Evolutionary conservation across 306 rosid genomes (phyloP).

Genomic region (Cyclanthera cordifolia): DNA sequence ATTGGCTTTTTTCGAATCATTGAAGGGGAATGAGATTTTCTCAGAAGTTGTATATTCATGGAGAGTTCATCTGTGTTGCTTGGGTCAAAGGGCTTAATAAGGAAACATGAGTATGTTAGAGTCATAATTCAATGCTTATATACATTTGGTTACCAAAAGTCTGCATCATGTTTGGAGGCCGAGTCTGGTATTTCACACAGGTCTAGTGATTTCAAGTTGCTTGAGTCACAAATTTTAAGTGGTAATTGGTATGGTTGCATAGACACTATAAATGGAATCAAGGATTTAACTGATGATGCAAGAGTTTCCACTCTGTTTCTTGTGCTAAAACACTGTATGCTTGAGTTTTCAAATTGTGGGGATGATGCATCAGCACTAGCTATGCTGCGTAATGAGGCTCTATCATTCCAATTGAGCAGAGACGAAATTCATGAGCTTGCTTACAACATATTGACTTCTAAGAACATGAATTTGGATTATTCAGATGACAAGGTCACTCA

Average conservation of each 20-base stretch:
- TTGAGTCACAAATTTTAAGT: conserved; percentile 40
- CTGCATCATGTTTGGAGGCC: conserved; percentile 57
- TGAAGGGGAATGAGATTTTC: conserved; percentile 11
- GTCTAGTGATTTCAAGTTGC: conserved; percentile 38
- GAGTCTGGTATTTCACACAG: conserved; percentile 61
- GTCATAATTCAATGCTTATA: conserved; percentile 55
- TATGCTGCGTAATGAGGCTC: conserved; percentile 47
- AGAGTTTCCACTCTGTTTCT: conserved; percentile 57
- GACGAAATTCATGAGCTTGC: conserved; percentile 51
- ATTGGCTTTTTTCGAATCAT: not conserved
- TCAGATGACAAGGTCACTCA: conserved; percentile 19
- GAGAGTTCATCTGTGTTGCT: conserved; percentile 35
- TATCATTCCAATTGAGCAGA: conserved; percentile 34
- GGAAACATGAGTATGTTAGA: conserved; percentile 56
- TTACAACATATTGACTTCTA: conserved; percentile 26
- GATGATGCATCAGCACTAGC: conserved; percentile 51
- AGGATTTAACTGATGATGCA: conserved; percentile 41
- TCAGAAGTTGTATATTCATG: conserved; percentile 20
- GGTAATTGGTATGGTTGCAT: conserved; percentile 62
- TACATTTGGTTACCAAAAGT: conserved; percentile 49
- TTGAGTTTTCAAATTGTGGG: conserved; percentile 50
- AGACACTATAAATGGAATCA: conserved; percentile 29
- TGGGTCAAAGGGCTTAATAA: conserved; percentile 51
- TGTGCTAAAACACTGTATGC: conserved; percentile 43
- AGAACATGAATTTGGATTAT: conserved; percentile 32